Evolutionary conservation across 1,139 yeast species (phyloP).

Genomic region (Entelexis sorbosivorans): DNA sequence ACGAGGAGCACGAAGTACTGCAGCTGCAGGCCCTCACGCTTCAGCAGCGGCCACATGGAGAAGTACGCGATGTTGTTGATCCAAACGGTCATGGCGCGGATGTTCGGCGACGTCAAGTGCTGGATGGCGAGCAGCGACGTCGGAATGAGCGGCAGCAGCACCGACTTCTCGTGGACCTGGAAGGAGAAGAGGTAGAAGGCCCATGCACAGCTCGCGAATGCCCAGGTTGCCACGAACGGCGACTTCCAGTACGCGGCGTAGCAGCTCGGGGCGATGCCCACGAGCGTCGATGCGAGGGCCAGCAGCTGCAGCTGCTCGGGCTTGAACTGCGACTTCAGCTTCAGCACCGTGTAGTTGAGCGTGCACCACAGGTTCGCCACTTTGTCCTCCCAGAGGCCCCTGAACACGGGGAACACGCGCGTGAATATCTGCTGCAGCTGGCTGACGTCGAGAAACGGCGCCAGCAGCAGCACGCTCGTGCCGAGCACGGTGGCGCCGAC

Average conservation of each 20-base stretch:
- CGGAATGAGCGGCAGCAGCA: slow-evolving; percentile 78
- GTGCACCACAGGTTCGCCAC: slow-evolving; percentile 98
- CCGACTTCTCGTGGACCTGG: slow-evolving; percentile 92
- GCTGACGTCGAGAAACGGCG: slow-evolving; percentile 45
- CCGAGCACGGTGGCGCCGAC: slow-evolving; percentile 54
- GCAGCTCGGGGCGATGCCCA: slow-evolving; percentile 59
- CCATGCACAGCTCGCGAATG: slow-evolving; percentile 74
- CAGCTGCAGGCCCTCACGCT: slow-evolving; percentile 57
- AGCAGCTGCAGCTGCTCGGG: slow-evolving; percentile 49
- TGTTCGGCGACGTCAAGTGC: slow-evolving; percentile 36
- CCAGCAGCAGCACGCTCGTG: slow-evolving; percentile 43
- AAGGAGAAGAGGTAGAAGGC: slow-evolving; percentile 83
- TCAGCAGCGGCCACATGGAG: slow-evolving; percentile 78
- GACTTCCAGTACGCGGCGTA: slow-evolving; percentile 35
- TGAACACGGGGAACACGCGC: slow-evolving; percentile 79
- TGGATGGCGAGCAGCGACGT: slow-evolving; percentile 56
- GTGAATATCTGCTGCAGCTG: slow-evolving; percentile 39
- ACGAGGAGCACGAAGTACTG: slow-evolving; percentile 57
- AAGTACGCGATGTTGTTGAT: slow-evolving; percentile 73
- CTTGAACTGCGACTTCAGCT: slow-evolving; percentile 49
- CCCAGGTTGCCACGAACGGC: slow-evolving; percentile 46
- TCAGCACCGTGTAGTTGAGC: slow-evolving; percentile 54
- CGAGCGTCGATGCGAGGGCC: slow-evolving; percentile 53
- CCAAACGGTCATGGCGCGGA: slow-evolving; percentile 72
- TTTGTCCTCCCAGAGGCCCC: slow-evolving; percentile 96